phyloP scores from a whole-genome alignment of 129 eudicot genomes.

The Dittrichia graveolens region DNA sequence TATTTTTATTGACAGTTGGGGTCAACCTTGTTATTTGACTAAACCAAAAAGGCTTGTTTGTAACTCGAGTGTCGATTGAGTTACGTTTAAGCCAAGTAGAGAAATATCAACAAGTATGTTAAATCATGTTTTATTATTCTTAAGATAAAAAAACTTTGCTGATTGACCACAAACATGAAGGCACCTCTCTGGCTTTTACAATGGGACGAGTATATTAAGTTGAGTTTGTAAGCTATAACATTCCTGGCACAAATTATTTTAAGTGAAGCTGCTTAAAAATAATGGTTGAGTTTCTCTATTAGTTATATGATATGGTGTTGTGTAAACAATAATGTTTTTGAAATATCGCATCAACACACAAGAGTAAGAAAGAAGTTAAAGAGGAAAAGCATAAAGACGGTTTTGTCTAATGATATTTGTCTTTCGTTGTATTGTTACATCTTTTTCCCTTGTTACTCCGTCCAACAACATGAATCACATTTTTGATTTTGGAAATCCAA shows the following conservation, averaged over 20 bases:
- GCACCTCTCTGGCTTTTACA: not conserved
- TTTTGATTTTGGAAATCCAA: slow-evolving; percentile 11
- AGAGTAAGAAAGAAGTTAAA: slow-evolving; percentile 45
- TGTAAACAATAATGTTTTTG: slow-evolving; percentile 21
- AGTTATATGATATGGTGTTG: slow-evolving; percentile 19
- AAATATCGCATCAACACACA: slow-evolving; percentile 34
- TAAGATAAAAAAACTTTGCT: not conserved
- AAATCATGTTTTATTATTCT: no score
- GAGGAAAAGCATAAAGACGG: slow-evolving; percentile 33
- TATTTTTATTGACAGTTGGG: slow-evolving; percentile 3
- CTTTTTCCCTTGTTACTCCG: slow-evolving; percentile 17
- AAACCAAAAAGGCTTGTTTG: slow-evolving; percentile 11
- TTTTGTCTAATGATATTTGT: slow-evolving; percentile 39
- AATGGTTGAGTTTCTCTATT: slow-evolving; percentile 17
- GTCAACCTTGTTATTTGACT: slow-evolving; percentile 25
- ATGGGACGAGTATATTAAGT: not conserved
- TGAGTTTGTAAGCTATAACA: slow-evolving; percentile 6
- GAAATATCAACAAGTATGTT: no score
- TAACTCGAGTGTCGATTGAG: slow-evolving; percentile 8
- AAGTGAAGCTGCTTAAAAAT: no score
- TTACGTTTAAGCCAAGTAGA: not conserved
- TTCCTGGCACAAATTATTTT: not conserved
- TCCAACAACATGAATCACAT: slow-evolving; percentile 19
- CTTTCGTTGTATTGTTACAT: slow-evolving; percentile 42
- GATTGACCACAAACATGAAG: not conserved